A percentile compares a stretch with the other conserved stretches of the same genome.
Conservation (phyloP, 2,329 filamentous ascomycete species). For the Fusarium pseudograminearum region DNA sequence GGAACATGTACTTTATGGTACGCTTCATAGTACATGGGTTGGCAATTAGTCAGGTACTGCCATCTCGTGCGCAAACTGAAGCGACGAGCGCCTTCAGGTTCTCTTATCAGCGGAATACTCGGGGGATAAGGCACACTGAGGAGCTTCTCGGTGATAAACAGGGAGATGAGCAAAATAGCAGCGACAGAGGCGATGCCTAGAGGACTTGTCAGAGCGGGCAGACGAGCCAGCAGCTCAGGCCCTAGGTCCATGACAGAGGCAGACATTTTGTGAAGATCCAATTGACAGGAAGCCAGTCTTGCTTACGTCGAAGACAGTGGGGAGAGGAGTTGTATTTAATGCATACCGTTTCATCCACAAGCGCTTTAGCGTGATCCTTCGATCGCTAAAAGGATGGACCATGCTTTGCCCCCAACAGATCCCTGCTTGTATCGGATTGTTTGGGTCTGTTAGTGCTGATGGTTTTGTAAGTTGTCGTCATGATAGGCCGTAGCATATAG, state of each 20-base stretch:
- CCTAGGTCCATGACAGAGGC: neutral
- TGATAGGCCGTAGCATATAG: neutral
- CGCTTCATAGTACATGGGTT: conserved; percentile 48
- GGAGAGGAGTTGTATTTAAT: conserved; percentile 12
- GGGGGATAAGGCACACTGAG: conserved; percentile 45
- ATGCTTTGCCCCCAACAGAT: neutral
- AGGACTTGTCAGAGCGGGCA: conserved; percentile 26
- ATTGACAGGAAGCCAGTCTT: too few relatives aligned
- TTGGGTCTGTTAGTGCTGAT: neutral
- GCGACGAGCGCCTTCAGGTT: conserved; percentile 40
- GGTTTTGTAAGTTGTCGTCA: neutral
- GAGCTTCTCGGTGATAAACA: conserved; percentile 40
- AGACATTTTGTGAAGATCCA: conserved; percentile 2
- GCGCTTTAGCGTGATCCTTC: neutral
- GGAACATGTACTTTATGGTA: conserved; percentile 45
- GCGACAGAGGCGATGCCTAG: conserved; percentile 16
- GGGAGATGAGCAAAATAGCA: neutral
- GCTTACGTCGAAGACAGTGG: neutral
- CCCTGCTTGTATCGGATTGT: neutral
- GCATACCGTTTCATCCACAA: neutral
- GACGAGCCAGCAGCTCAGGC: conserved; percentile 12
- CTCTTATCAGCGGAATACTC: conserved; percentile 45
- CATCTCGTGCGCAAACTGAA: conserved; percentile 50
- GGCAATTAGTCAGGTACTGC: conserved; percentile 50
- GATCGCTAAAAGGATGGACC: neutral